Conservation (phyloP, 768 basidiomycete genomes). For the Lactifluus echinatus region DNA sequence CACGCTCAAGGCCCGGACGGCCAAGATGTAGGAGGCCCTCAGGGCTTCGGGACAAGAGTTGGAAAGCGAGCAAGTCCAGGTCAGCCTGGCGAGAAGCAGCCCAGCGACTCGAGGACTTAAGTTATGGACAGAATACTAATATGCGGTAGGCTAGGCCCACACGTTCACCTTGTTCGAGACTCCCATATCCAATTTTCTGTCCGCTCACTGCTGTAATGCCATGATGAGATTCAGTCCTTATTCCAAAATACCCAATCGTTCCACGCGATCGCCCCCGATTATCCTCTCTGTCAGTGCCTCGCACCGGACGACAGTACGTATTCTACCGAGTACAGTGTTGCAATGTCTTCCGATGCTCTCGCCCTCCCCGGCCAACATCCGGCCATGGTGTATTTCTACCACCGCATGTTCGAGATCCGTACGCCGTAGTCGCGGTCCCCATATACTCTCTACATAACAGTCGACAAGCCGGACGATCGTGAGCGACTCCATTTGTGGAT, state of each 20-base stretch:
- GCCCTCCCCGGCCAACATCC: not conserved
- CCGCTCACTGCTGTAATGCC: not conserved
- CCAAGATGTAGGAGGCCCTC: slow-evolving; percentile 4
- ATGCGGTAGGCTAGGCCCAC: not conserved
- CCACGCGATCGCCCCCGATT: slow-evolving; percentile 44
- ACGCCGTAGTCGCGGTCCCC: slow-evolving; percentile 45
- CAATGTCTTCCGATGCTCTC: slow-evolving; percentile 6
- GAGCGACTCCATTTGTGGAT: slow-evolving; percentile 23
- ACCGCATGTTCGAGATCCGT: slow-evolving; percentile 39
- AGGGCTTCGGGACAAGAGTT: slow-evolving; percentile 7
- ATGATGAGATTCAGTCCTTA: not conserved
- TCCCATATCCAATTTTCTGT: not conserved
- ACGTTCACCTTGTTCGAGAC: not conserved
- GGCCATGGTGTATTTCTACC: slow-evolving; percentile 5
- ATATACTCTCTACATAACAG: slow-evolving; percentile 47
- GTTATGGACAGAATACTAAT: not conserved
- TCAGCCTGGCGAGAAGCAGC: not conserved
- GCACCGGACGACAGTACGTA: slow-evolving; percentile 38
- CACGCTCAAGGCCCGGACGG: not conserved
- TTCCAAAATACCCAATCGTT: slow-evolving; percentile 20
- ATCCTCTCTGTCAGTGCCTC: slow-evolving; percentile 45
- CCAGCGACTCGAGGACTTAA: not conserved
- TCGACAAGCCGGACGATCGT: slow-evolving; percentile 40
- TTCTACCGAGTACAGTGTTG: slow-evolving; percentile 25
- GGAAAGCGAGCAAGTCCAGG: not conserved